phyloP scores from a whole-genome alignment of 177 flowering plant species.

The Telopea speciosissima region DNA sequence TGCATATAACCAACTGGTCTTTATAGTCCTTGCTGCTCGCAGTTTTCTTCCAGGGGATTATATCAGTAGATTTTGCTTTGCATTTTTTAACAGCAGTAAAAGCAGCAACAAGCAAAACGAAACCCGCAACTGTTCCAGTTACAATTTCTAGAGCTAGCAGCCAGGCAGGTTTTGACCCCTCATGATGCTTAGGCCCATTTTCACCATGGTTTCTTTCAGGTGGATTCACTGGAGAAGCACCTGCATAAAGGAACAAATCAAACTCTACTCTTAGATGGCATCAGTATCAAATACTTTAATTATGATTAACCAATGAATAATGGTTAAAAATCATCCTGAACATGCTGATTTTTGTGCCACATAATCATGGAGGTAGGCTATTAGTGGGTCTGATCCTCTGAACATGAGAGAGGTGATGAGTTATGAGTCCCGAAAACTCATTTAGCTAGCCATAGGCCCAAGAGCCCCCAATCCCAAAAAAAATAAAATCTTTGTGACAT shows the following conservation, averaged over 20 bases:
- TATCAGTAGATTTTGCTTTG: slow-evolving; percentile 48
- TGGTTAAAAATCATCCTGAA: neutral
- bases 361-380: neutral
- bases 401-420: neutral
- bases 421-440: neutral
- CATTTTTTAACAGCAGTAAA: slow-evolving; percentile 50
- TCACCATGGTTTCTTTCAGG: slow-evolving; percentile 15
- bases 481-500: no score
- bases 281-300: neutral
- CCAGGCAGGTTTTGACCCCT: slow-evolving; percentile 62
- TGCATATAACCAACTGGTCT: slow-evolving; percentile 39
- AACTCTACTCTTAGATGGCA: neutral
- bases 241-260: neutral
- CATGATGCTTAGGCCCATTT: slow-evolving; percentile 31
- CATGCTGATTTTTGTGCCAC: neutral
- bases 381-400: neutral
- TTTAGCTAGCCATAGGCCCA: neutral
- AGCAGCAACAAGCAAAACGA: slow-evolving; percentile 42
- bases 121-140: slow-evolving; percentile 63
- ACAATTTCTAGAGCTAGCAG: slow-evolving; percentile 69
- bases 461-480: neutral
- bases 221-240: neutral
- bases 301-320: neutral
- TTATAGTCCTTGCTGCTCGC: slow-evolving; percentile 52
- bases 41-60: slow-evolving; percentile 83